A percentile compares a stretch with the other conserved stretches of the same genome.
These are phyloP conservation scores for Beta macrorhiza DNA, from an alignment of 179 eudicot genomes.

Conservation along the genomic window DNA sequence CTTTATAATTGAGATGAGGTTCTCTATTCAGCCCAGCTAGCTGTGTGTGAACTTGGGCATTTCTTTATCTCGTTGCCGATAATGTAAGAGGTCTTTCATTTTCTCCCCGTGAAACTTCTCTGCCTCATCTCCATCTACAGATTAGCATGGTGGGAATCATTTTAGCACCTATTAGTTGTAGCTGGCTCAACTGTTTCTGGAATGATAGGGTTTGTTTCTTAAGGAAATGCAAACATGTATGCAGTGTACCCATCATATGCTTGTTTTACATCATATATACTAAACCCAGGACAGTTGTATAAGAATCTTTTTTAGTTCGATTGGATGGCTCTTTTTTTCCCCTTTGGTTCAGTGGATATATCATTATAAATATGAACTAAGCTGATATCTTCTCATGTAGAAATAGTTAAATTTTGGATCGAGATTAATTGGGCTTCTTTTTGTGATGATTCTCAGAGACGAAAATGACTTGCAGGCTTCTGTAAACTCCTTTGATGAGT, in stretches of 20 bases:
- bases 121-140: background rate
- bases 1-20: background rate
- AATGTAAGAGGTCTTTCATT: background rate
- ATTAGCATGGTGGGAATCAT: background rate
- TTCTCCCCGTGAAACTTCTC: background rate
- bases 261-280: background rate
- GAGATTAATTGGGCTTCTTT: constrained; percentile 14
- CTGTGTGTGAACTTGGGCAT: background rate
- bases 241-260: background rate
- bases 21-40: background rate
- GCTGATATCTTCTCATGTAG: background rate
- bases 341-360: background rate
- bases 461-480: constrained; percentile 66
- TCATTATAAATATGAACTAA: background rate
- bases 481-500: constrained; percentile 57
- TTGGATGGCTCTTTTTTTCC: background rate
- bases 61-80: background rate
- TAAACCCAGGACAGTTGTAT: background rate
- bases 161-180: background rate
- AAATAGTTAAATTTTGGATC: background rate
- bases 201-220: background rate
- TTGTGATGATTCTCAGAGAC: constrained; percentile 41
- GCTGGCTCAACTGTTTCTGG: background rate
- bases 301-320: background rate
- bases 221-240: constrained; percentile 11